Evolutionary conservation across 2,329 filamentous ascomycete species (phyloP), one percentile per base, ranked within the genome.

Genomic region (Beauveria varroae): DNA sequence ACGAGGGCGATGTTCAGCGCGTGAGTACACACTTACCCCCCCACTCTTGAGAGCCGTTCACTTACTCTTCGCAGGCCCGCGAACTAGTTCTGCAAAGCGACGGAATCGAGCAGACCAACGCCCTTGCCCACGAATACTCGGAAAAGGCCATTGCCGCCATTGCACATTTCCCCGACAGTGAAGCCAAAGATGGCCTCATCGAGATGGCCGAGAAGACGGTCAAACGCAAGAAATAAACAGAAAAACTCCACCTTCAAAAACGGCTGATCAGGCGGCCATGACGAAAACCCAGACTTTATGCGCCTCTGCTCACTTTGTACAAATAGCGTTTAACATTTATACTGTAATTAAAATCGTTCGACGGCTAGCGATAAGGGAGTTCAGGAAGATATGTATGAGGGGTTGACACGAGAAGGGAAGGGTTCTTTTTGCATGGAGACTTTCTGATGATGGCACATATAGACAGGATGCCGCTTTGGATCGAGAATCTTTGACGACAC

Each of bases 121-220:
- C 88, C 8, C 80, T 99, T 34, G 95, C 95, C 1, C 88, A 96
- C 72, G 90, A 96, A 68, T 99, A 96, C 73, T 88, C 89, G 44
- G 88, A 95, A 70, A 90, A 90, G 71, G 95, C 95, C 30, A 89
- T 96, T 63, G 82, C 86, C 5, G 90, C 93, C n/a, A 90, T 99
- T 69, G 81, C 83, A 65, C 77, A 79, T 51, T 96, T 99, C 74
- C 95, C 95, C 7, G 88, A 93, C n/a, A 93, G 92, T 72, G 93
- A 98, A 66, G 95, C 95, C 62, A 98, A 96, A 78, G 84, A 89
- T 34, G 93, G 93, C 0, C 79, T 99, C 46, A 79, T 96, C 51
- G 91, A 97, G 70, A 97, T 98, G 91, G 96, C 92, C 67, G 84
- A 88, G 68, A 97, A 96, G 79, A 92, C 93, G 18, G 85, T 96